Conservation (phyloP, 2,329 filamentous ascomycete species). For the Trichoderma sp. region DNA sequence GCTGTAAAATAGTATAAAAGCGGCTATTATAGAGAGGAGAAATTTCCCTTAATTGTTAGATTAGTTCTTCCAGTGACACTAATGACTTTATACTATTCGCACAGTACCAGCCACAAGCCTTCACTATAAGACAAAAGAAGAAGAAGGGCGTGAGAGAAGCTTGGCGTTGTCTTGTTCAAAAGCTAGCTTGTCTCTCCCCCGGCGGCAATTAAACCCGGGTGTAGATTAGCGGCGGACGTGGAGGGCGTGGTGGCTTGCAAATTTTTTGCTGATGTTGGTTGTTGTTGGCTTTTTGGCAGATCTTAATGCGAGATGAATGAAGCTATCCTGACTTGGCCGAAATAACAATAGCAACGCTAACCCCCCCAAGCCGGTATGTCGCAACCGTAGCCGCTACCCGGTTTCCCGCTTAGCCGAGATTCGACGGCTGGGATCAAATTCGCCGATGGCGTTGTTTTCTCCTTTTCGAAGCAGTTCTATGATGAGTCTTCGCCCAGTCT, state of each 20-base stretch:
- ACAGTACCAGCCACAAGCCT: too few relatives aligned
- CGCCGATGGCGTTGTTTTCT: background rate
- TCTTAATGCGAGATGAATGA: background rate
- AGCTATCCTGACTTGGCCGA: slow-evolving; percentile 3
- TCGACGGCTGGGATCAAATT: background rate
- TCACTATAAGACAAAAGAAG: too few relatives aligned
- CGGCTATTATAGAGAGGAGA: too few relatives aligned
- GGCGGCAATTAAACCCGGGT: background rate
- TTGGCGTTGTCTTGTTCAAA: slow-evolving; percentile 12
- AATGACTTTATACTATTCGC: too few relatives aligned
- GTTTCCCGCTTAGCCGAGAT: background rate
- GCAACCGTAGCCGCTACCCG: background rate
- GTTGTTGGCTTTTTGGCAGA: background rate
- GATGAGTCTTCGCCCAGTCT: background rate
- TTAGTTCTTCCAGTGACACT: too few relatives aligned
- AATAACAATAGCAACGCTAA: slow-evolving; percentile 21
- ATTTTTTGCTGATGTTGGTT: background rate
- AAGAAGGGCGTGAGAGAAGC: background rate
- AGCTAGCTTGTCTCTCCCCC: background rate
- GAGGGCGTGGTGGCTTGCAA: slow-evolving; percentile 2
- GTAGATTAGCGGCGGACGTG: background rate
- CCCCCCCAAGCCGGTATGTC: background rate
- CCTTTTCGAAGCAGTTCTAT: background rate
- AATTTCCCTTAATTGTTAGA: too few relatives aligned
- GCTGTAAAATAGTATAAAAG: too few relatives aligned